Evolutionary conservation across 306 rosid genomes (phyloP).

Genomic region (Quercus cerris): DNA sequence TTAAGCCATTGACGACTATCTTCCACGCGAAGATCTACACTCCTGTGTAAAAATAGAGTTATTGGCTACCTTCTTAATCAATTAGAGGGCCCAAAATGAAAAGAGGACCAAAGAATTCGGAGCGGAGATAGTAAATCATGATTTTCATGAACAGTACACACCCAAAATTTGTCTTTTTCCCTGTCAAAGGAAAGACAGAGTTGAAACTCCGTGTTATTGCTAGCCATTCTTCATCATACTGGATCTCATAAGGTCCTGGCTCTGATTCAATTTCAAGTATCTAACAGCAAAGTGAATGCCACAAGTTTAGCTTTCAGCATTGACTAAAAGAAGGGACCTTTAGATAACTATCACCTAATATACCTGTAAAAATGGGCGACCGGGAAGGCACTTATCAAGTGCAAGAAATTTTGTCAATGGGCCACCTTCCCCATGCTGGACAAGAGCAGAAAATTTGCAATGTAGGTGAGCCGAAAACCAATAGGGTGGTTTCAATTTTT

Average conservation of each 20-base stretch:
- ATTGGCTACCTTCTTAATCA: constrained; percentile 9
- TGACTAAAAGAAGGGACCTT: constrained; percentile 12
- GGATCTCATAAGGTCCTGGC: constrained; percentile 77
- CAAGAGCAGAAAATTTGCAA: constrained; percentile 92
- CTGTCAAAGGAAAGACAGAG: constrained; percentile 64
- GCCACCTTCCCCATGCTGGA: constrained; percentile 91
- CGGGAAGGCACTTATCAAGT: constrained; percentile 83
- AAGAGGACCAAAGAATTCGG: background rate
- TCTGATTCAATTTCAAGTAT: constrained; percentile 78
- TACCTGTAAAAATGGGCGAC: constrained; percentile 88
- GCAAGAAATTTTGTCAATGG: constrained; percentile 89
- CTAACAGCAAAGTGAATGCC: constrained; percentile 36
- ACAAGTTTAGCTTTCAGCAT: constrained; percentile 21
- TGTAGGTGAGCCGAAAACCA: constrained; percentile 98
- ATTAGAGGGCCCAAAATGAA: background rate
- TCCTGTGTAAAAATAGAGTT: constrained; percentile 37
- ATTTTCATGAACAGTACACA: constrained; percentile 34
- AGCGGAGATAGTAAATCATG: background rate
- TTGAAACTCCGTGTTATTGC: constrained; percentile 81
- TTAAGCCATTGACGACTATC: constrained; percentile 72
- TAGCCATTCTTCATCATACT: constrained; percentile 94
- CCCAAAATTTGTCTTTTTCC: constrained; percentile 56
- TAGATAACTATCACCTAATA: background rate
- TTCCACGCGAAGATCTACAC: constrained; percentile 41
- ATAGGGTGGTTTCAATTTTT: constrained; percentile 73